Conservation (phyloP, 257 asterid species). For the Parsonsia alboflavescens region DNA sequence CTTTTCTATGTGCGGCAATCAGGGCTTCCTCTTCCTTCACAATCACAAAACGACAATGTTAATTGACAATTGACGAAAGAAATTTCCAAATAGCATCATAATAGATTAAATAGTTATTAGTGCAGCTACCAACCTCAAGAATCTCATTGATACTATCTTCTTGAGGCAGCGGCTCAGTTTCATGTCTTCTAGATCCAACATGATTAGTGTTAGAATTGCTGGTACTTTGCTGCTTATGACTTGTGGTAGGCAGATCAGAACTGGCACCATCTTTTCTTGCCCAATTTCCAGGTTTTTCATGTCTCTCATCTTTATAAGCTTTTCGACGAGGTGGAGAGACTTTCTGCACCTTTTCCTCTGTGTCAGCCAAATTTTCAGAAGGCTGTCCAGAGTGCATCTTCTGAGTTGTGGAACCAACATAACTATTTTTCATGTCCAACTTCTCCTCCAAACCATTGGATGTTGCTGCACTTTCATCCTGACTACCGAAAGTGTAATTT, state of each 20-base stretch:
- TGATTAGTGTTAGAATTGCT: conserved; percentile 25
- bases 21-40: conserved; percentile 91
- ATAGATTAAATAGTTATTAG: neutral
- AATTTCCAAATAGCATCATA: conserved; percentile 1
- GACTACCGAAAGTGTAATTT: conserved; percentile 38
- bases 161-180: conserved; percentile 43
- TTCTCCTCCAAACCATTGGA: conserved; percentile 43
- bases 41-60: conserved; percentile 16
- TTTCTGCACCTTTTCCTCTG: conserved; percentile 63
- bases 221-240: conserved; percentile 1
- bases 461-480: conserved; percentile 46
- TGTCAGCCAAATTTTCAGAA: conserved; percentile 45
- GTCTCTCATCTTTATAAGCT: conserved; percentile 57
- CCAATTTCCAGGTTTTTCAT: conserved; percentile 50
- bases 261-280: conserved; percentile 46
- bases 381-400: conserved; percentile 37
- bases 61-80: conserved; percentile 9
- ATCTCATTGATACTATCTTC: conserved; percentile 78
- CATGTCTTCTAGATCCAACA: conserved; percentile 37
- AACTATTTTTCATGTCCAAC: conserved; percentile 39
- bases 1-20: conserved; percentile 85
- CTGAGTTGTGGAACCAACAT: conserved; percentile 47
- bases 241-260: conserved; percentile 22
- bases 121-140: conserved; percentile 60
- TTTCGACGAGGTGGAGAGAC: conserved; percentile 69